Evolutionary conservation across 345 rosid genomes (phyloP).

Genomic region (Balakata baccata): DNA sequence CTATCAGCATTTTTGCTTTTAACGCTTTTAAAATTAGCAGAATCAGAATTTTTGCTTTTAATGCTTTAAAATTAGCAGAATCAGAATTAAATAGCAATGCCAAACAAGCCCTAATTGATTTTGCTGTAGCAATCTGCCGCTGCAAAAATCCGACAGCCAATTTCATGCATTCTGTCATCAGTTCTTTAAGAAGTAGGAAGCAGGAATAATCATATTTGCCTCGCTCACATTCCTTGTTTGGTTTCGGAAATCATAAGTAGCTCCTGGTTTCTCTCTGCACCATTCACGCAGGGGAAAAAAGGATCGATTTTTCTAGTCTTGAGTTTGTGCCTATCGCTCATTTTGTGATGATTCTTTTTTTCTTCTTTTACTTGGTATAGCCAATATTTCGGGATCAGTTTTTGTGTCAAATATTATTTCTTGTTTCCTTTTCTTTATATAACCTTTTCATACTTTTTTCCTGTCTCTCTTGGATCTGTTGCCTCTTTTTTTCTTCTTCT

Average conservation of each 20-base stretch:
- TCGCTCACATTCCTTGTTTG: background rate
- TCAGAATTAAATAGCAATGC: too few relatives aligned
- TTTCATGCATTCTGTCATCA: too few relatives aligned
- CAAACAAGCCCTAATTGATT: too few relatives aligned
- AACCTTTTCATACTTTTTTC: background rate
- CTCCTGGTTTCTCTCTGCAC: slow-evolving; percentile 1
- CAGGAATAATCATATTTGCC: background rate
- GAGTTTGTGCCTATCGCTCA: background rate
- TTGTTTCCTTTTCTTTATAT: background rate
- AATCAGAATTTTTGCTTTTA: too few relatives aligned
- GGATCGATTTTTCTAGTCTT: background rate
- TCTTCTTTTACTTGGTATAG: background rate
- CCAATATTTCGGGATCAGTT: background rate
- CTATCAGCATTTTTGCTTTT: too few relatives aligned
- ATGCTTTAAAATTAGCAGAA: too few relatives aligned
- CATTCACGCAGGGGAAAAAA: background rate
- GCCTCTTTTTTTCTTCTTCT: background rate
- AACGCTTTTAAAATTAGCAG: too few relatives aligned
- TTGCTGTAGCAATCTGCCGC: too few relatives aligned
- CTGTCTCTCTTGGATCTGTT: slow-evolving; percentile 2
- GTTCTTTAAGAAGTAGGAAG: too few relatives aligned
- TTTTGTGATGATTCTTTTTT: background rate
- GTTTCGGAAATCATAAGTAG: background rate
- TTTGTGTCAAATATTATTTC: background rate
- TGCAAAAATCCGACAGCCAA: too few relatives aligned